Conservation (phyloP, 2,329 filamentous ascomycete genomes). For the Aspergillus ruber region DNA sequence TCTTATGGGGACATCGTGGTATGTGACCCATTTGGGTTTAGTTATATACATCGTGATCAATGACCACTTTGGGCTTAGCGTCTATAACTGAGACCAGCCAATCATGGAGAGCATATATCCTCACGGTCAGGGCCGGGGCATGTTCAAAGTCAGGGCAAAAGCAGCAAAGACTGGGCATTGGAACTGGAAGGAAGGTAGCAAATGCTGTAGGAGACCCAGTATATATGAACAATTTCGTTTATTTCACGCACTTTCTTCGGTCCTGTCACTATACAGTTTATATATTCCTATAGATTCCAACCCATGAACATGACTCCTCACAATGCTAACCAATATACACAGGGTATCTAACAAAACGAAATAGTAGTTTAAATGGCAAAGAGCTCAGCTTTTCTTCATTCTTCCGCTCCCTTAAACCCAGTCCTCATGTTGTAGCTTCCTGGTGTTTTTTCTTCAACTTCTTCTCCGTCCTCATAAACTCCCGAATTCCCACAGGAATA, state of each 20-base stretch:
- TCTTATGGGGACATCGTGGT: conserved; percentile 15
- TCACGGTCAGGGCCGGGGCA: too few relatives aligned
- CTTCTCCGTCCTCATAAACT: conserved; percentile 98
- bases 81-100: too few relatives aligned
- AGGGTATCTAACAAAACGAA: not conserved
- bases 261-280: conserved; percentile 3
- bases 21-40: not conserved
- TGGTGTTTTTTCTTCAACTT: conserved; percentile 69
- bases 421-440: conserved; percentile 28
- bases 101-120: too few relatives aligned
- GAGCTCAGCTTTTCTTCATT: not conserved
- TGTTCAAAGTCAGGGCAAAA: too few relatives aligned
- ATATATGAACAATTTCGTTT: too few relatives aligned
- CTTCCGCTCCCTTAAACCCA: not conserved
- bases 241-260: too few relatives aligned
- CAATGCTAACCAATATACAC: not conserved
- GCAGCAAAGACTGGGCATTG: too few relatives aligned
- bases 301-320: not conserved
- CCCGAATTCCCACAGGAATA: conserved; percentile 85
- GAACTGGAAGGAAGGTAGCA: too few relatives aligned
- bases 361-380: not conserved
- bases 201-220: too few relatives aligned
- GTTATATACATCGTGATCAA: not conserved
- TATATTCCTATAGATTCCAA: conserved; percentile 1
- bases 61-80: conserved; percentile 23